Evolutionary conservation across 1,139 yeast species (phyloP), one percentile per base, ranked within the genome.

Genomic region (Kurtzmaniella quercitrusa): DNA sequence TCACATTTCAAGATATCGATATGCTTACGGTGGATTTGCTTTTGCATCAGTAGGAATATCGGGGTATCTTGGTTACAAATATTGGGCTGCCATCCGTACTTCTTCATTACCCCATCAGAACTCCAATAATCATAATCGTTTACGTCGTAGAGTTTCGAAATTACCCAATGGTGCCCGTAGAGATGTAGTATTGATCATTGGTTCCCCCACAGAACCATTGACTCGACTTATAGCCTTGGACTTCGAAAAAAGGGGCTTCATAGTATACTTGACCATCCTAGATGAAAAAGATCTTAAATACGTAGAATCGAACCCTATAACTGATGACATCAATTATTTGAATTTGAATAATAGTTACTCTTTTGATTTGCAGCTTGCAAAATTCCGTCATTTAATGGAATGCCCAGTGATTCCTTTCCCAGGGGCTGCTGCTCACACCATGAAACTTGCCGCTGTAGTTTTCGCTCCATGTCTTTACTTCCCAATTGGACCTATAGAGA

Each of bases 141-240:
- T 27, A n/a, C 31, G 31, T 12, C 31, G 95, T 53, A 66, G 83
- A 48, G 95, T 90, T 0, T 72, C 75, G 3, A 74, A 81, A 47
- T 68, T 87, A 31, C 54, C 76, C 9, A 82, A 82, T 51, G 95
- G 94, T 0, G 87, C 88, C 2, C 66, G 95, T 39, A 74, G 76
- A 46, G 94, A 87, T 53, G 93, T 85, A 5, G 79, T 87, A 0
- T 66, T 88, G 27, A 66, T 88, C 6, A 75, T 87, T 2, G 95
- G 95, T 1, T 83, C 91, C 1, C 91, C 93, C 1, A 74, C 81
- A 0, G 94, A 86, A 50, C 90, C 91, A 1, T 65, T 87, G 49
- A 81, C 89, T 0, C 69, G 89, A 46, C 68, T 82, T 41, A 68
- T 88, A 33, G 88, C 90, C 0, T 72, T 79, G 44, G 95, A 88